These are phyloP conservation scores for Dothidotthia symphoricarpi DNA, from an alignment of 2,329 filamentous ascomycete species.

Conservation along the genomic window DNA sequence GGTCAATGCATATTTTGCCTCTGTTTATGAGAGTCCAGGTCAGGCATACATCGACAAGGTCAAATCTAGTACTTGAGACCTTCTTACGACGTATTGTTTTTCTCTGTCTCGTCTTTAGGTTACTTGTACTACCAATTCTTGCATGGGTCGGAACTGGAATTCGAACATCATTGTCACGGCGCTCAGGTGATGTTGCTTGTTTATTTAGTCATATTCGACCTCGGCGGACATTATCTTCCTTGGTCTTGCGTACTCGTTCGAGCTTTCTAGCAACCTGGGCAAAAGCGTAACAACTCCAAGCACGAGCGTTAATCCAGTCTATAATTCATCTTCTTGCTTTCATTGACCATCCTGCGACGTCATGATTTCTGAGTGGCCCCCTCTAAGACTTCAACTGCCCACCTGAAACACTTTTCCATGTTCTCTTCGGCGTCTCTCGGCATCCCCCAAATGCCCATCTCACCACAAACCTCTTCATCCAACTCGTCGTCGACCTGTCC, in stretches of 20 bases:
- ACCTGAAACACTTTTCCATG: conserved; percentile 34
- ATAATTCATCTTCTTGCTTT: too few species aligned
- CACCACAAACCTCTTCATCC: conserved; percentile 43
- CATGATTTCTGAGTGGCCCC: conserved; percentile 16
- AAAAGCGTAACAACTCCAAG: too few species aligned
- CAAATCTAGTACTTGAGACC: conserved; percentile 34
- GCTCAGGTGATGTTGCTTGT: conserved; percentile 9
- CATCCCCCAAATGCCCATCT: conserved; percentile 39
- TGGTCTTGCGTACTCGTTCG: too few species aligned
- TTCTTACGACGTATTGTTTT: neutral
- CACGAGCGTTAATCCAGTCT: too few species aligned
- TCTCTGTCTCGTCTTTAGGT: conserved; percentile 1
- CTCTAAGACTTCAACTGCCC: conserved; percentile 30
- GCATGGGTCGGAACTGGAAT: conserved; percentile 10
- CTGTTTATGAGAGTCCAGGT: conserved; percentile 70
- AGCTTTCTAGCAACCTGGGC: too few species aligned
- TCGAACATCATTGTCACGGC: conserved; percentile 8
- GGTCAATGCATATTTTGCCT: conserved; percentile 72
- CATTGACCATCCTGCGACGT: neutral
- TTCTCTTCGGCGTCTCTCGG: conserved; percentile 37
- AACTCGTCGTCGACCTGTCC: conserved; percentile 63
- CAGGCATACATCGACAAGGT: conserved; percentile 72
- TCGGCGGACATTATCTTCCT: neutral
- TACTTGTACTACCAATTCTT: conserved; percentile 15
- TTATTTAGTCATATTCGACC: neutral